Base-by-base conservation (phyloP, 306 rosid species). In the Adenanthera pavonina region DNA sequence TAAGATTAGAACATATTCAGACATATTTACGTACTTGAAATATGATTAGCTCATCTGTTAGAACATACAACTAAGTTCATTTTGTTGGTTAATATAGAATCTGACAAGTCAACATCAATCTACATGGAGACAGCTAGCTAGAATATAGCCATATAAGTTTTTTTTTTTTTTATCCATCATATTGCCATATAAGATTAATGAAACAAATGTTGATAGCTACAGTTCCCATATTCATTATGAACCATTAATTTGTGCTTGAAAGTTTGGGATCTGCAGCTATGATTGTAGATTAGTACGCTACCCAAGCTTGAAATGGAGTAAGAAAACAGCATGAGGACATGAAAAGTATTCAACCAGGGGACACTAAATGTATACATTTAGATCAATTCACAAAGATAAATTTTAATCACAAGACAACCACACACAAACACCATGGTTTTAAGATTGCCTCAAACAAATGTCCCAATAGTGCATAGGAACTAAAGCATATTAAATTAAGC, bases 11-110 rank as follows among this genome's bases (percentile, higher is more conserved):
- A 17, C 51, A 59, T 38, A 73, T 72, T 74, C 75, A 74, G 35
- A 67, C 72, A 77, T 64, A 8, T 81, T 35, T 74, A 6, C 12
- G 17, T 46, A 43, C 33, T 38, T 10, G 7, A 77, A 69, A 30
- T 15, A 11, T 62, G 38, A 70, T 49, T 59, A 75, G 52, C 33
- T 59, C n/a, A 60, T 33, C 47, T 66, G 40, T 79, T 54, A 79
- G 38, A 54, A 59, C 34, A 70, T 30, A 8, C 68, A 60, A 60
- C 53, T 70, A 47, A 70, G 41, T 75, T 35, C 51, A 62, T 20
- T 17, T 6, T 33, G 60, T 30, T 67, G 76, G 73, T 62, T 71
- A 72, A 74, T 61, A 78, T 33, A 81, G 34, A 57, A 61, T 74
- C 35, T 36, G 12, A 41, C 54, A 61, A 44, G 19, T 77, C 41